phyloP scores from a whole-genome alignment of 768 basidiomycete species.

The Suillus fuscotomentosus region DNA sequence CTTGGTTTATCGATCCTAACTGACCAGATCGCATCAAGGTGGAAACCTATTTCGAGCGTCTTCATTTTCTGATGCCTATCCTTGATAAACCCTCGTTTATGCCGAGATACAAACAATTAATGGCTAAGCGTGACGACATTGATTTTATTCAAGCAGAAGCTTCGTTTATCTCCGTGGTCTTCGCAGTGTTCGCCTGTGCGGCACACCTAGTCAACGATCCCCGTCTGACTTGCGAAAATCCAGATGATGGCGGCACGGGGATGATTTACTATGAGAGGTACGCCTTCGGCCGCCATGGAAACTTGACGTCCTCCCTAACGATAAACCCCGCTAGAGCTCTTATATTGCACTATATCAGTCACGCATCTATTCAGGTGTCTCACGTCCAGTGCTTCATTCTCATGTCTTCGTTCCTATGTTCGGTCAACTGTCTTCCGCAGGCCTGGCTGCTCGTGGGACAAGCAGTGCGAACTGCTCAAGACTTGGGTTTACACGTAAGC shows the following conservation, averaged over 20 bases:
- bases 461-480: slow-evolving; percentile 86
- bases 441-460: slow-evolving; percentile 93
- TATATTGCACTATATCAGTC: slow-evolving; percentile 89
- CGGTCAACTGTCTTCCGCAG: slow-evolving; percentile 90
- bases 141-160: slow-evolving; percentile 57
- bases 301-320: slow-evolving; percentile 5
- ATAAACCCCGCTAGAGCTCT: slow-evolving; percentile 56
- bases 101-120: slow-evolving; percentile 64
- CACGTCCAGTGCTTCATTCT: slow-evolving; percentile 91
- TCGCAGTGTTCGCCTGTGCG: slow-evolving; percentile 89
- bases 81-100: slow-evolving; percentile 86
- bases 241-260: slow-evolving; percentile 82
- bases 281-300: slow-evolving; percentile 19
- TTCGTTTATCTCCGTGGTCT: slow-evolving; percentile 78
- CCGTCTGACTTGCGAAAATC: slow-evolving; percentile 56
- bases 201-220: slow-evolving; percentile 77
- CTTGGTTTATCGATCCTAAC: slow-evolving; percentile 13
- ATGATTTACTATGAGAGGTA: slow-evolving; percentile 90
- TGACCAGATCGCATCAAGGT: slow-evolving; percentile 48
- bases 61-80: slow-evolving; percentile 87
- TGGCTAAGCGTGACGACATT: slow-evolving; percentile 63
- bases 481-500: slow-evolving; percentile 88
- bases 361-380: slow-evolving; percentile 77
- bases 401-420: slow-evolving; percentile 88
- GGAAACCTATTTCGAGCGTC: slow-evolving; percentile 81